Base-by-base conservation (phyloP, 225 moss, liverwort and hornwort species). In the Rhytidiadelphus loreus region DNA sequence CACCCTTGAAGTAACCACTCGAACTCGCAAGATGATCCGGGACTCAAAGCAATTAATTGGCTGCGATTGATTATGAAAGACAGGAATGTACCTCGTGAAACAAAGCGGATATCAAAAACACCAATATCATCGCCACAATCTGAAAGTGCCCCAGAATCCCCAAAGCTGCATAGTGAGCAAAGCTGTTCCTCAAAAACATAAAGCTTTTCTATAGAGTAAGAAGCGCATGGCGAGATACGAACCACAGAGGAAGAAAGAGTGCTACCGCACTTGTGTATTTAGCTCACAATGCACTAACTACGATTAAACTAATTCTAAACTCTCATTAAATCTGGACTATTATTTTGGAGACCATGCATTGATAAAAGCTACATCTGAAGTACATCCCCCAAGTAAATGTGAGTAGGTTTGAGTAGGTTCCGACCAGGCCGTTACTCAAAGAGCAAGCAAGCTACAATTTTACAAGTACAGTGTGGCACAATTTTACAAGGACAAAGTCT, bases 61-160 rank as follows among this genome's bases (percentile, higher is more conserved):
- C 28, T 77, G 58, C 9, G 11, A 87, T 26, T 44, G 25, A 77
- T 63, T 43, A 64, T 46, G 28, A 69, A 62, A 87, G 80, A 73
- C 41, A 72, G 65, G 81, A 58, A 32, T 35, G n/a, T 94, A 99
- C 98, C 99, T 99, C 99, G 65, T 97, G 97, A 90, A 99, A 99
- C 74, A 99, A 89, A 88, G 92, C 99, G 24, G 99, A 99, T 74
- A 97, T 91, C 59, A 90, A 95, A 86, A 99, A 99, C 62, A 99
- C 99, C 83, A 97, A 35, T 59, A 96, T 19, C 56, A 99, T 93
- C 44, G 97, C 95, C 29, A 64, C 91, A 59, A 85, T n/a, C 98
- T 98, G 94, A 79, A 71, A 11, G 65, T 57, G 37, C 68, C 87
- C 85, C 87, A 88, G 33, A 80, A 82, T 16, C 75, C 90, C 80